Conservation (phyloP, 371 early-diverging fungal genomes). For the Syncephalastrum sp. region DNA sequence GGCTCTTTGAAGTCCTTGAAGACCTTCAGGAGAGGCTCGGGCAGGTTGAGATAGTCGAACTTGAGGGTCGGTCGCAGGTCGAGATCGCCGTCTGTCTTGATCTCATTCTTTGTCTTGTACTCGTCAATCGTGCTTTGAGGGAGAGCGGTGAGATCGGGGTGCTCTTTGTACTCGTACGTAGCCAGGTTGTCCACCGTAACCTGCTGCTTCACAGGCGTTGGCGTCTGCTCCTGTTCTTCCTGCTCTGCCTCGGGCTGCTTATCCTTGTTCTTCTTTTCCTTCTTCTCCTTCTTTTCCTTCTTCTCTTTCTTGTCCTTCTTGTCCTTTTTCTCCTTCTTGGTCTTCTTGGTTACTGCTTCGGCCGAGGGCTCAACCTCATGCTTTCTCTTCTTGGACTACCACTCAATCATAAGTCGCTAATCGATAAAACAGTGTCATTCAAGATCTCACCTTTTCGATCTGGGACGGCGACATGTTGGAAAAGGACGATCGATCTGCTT, state of each 20-base stretch:
- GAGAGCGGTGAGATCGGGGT: conserved; percentile 29
- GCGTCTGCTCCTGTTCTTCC: conserved; percentile 17
- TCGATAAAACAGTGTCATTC: neutral
- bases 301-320: conserved; percentile 52
- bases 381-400: neutral
- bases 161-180: conserved; percentile 36
- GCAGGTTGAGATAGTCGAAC: conserved; percentile 76
- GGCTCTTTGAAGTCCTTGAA: conserved; percentile 87
- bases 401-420: neutral
- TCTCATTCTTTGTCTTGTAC: conserved; percentile 67
- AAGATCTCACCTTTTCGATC: conserved; percentile 22
- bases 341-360: conserved; percentile 43
- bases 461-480: conserved; percentile 21
- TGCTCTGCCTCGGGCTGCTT: conserved; percentile 27
- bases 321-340: conserved; percentile 56
- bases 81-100: conserved; percentile 66
- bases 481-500: conserved; percentile 5
- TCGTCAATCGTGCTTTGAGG: conserved; percentile 46
- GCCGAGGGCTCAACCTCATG: conserved; percentile 8
- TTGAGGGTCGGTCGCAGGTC: conserved; percentile 74
- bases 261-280: conserved; percentile 11
- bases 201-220: conserved; percentile 12
- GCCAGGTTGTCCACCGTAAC: conserved; percentile 27
- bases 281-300: conserved; percentile 29
- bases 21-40: conserved; percentile 68